A percentile compares a stretch with the other conserved stretches of the same genome.
These are phyloP conservation scores for Pyrenochaeta sp. DNA, from an alignment of 2,329 filamentous ascomycete species.

Conservation along the genomic window DNA sequence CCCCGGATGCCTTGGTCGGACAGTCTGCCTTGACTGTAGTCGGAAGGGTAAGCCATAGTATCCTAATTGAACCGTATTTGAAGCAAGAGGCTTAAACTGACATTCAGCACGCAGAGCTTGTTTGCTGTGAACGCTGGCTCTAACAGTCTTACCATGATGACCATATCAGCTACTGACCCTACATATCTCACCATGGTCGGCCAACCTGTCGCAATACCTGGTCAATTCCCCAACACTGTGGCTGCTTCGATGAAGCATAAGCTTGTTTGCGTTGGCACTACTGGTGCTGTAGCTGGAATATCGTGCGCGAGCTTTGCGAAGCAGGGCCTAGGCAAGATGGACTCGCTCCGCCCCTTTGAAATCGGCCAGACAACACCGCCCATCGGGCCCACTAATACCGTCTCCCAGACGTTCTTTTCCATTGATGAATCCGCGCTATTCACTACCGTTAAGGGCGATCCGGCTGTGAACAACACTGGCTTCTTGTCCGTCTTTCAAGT, in stretches of 20 bases:
- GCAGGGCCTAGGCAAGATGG: slow-evolving; percentile 44
- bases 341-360: slow-evolving; percentile 52
- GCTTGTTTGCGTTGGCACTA: slow-evolving; percentile 50
- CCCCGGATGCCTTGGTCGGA: slow-evolving; percentile 61
- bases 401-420: slow-evolving; percentile 69
- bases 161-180: slow-evolving; percentile 41
- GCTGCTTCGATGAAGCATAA: slow-evolving; percentile 47
- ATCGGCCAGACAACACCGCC: slow-evolving; percentile 67
- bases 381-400: slow-evolving; percentile 64
- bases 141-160: slow-evolving; percentile 51
- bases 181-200: slow-evolving; percentile 43
- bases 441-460: slow-evolving; percentile 69
- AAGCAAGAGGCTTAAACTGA: slow-evolving; percentile 2
- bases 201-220: slow-evolving; percentile 42
- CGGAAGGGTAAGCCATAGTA: slow-evolving; percentile 59
- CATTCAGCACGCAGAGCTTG: slow-evolving; percentile 50
- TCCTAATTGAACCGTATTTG: too few relatives aligned
- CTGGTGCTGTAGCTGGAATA: slow-evolving; percentile 47
- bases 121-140: slow-evolving; percentile 62
- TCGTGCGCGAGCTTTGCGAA: slow-evolving; percentile 46
- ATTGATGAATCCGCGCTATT: slow-evolving; percentile 61
- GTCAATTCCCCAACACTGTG: slow-evolving; percentile 52
- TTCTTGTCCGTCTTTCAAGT: slow-evolving; percentile 65
- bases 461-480: slow-evolving; percentile 62
- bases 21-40: slow-evolving; percentile 62